phyloP scores from a whole-genome alignment of 345 rosid species.

The Arabidopsis arenosa region DNA sequence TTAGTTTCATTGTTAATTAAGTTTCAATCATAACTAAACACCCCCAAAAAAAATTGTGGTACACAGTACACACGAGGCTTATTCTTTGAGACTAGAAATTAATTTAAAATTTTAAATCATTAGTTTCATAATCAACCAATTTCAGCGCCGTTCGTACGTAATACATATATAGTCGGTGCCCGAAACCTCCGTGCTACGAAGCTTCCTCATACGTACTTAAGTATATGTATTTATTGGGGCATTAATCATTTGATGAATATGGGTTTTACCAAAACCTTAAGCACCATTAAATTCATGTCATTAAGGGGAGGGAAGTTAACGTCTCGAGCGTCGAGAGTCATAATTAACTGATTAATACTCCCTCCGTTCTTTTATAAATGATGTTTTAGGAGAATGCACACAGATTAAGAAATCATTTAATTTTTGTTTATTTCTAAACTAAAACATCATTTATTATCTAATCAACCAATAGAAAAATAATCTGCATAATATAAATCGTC shows the following conservation, averaged over 20 bases:
- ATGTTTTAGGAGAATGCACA: too few species aligned
- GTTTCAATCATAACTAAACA: constrained; percentile 34
- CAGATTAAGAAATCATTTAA: too few species aligned
- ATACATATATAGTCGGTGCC: constrained; percentile 53
- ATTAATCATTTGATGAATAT: constrained; percentile 40
- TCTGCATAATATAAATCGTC: too few species aligned
- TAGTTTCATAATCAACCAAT: constrained; percentile 11
- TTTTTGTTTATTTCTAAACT: too few species aligned
- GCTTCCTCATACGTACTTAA: constrained; percentile 42
- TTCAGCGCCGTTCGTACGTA: constrained; percentile 45
- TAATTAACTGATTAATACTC: background rate
- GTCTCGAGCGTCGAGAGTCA: constrained; percentile 14
- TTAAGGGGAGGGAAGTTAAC: constrained; percentile 1
- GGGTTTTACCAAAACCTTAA: constrained; percentile 28
- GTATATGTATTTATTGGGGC: background rate
- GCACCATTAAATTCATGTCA: constrained; percentile 19
- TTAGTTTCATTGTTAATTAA: constrained; percentile 29
- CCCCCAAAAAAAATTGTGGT: constrained; percentile 42
- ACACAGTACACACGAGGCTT: constrained; percentile 48
- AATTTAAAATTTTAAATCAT: background rate
- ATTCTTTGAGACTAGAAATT: constrained; percentile 2
- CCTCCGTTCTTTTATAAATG: too few species aligned
- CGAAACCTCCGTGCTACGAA: constrained; percentile 49
- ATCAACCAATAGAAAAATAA: too few species aligned
- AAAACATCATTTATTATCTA: too few species aligned